Percentiles rank a stretch among this genome's conserved stretches.
phyloP scores from a whole-genome alignment of 179 eudicot genomes.

The Camellia oleifera region DNA sequence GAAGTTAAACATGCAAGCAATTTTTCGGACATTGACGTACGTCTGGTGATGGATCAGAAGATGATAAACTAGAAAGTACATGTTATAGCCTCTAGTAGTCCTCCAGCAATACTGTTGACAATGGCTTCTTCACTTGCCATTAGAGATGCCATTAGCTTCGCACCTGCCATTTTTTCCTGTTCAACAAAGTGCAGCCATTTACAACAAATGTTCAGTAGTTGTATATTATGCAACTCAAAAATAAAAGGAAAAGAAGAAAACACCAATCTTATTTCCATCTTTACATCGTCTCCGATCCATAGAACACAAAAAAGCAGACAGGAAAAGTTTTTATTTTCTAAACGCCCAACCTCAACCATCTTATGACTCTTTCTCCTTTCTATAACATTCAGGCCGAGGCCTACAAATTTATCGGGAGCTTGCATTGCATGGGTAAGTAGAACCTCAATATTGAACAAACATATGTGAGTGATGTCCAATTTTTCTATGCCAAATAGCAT shows the following conservation, averaged over 20 bases:
- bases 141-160: slow-evolving; percentile 60
- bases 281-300: too few relatives aligned
- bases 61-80: slow-evolving; percentile 33
- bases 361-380: background rate
- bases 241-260: background rate
- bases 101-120: slow-evolving; percentile 40
- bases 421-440: too few relatives aligned
- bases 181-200: background rate
- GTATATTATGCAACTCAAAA: background rate
- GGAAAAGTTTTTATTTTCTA: background rate
- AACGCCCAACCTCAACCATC: background rate
- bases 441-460: too few relatives aligned
- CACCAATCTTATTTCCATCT: too few relatives aligned
- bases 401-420: too few relatives aligned
- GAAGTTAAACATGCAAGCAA: slow-evolving; percentile 36
- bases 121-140: slow-evolving; percentile 71
- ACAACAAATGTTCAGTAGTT: background rate
- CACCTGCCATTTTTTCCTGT: slow-evolving; percentile 69
- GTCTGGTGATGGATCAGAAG: slow-evolving; percentile 51
- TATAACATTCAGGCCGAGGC: too few relatives aligned
- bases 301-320: background rate
- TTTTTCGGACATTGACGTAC: slow-evolving; percentile 46
- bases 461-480: too few relatives aligned
- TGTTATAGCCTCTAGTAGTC: slow-evolving; percentile 52
- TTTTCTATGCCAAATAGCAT: too few relatives aligned